Base-by-base conservation (phyloP, 768 basidiomycete genomes). In the Phaffia tasmanica region DNA sequence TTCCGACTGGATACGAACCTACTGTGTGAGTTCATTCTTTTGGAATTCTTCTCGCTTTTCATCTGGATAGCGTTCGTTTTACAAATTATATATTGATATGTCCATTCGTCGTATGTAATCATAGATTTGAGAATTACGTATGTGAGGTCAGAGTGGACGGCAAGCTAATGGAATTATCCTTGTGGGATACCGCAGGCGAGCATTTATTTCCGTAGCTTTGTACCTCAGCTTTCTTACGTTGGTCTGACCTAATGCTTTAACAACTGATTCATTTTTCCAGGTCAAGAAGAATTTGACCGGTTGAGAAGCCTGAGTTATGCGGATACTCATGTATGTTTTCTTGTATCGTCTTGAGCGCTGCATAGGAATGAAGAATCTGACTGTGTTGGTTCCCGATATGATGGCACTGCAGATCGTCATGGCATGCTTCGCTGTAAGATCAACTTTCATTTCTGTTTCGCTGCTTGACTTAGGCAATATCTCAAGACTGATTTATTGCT, bases 211-310 rank as follows among this genome's bases (percentile, higher is more conserved):
- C 5, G 4, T 53, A 21, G 4, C 4, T 53, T 16, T 27, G 51
- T 18, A 53, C n/a, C n/a, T n/a, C 21, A 53, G 7, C 51, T 53
- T 53, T 53, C 16, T 4, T 18, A 18, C 4, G 51, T n/a, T n/a
- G 27, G 51, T 53, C n/a, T n/a, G 51, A 53, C 8, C 51, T 27
- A 7, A 16, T n/a, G 7, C 51, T 7, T 21, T 7, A 21, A 27
- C 27, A n/a, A n/a, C 51, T 27, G n/a, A 27, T 18, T 4, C 21
- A 5, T 53, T 18, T 23, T 7, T 27, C 4, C 18, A 59, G 63
- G 63, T 11, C 63, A 64, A 29, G 63, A 64, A 51, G 63, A 64
- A 42, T 64, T 64, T 57, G 63, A 64, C 29, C 53, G 63, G 30
- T n/a, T 64, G 30, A 35, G 63, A 32, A 46, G 54, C 5, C 27